Evolutionary conservation across 2,329 filamentous ascomycete species (phyloP), one percentile per base, ranked within the genome.

Genomic region (Ophidiomyces ophidiicola): DNA sequence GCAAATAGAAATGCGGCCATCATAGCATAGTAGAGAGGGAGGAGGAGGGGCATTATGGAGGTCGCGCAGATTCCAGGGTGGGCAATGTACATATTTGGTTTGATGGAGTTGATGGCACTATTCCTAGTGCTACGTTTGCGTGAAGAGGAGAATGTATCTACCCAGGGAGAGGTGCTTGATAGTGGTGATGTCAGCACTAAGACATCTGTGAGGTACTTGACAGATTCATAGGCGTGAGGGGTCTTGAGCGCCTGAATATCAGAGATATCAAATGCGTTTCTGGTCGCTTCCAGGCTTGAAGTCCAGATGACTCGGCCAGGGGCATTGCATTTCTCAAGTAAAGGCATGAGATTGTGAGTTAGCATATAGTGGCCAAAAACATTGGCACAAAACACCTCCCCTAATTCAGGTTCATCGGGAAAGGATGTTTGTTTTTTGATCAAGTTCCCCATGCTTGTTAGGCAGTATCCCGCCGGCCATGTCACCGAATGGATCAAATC

Each of bases 341-440:
- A 67, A 0, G 84, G 80, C 48, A 81, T 71, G 7, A 96, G 70
- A 53, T 80, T 76, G 58, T 94, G 87, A 11, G 76, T 75, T 17
- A 98, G 75, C 53, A 94, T 64, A 57, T 98, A 96, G 63, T 98
- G 90, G 0, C 90, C 90, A 55, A 98, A 96, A 20, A 94, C 72
- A 55, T 96, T 96, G 35, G 88, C 80, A 56, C 80, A 81, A 57
- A 96, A 98, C 12, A 94, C 76, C 48, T 84, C 71, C 2, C 85
- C 87, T 0, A 98, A 64, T 4, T 67, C 63, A 0, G 80, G 77
- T 42, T 77, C 72, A 11, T 62, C 50, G 2, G 46, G 41, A 5
- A 39, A 39, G 6, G 59, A 54, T 10, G 71, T 63, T 54, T 86
- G 70, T 6, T 63, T 59, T 44, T 65, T 63, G n/a, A 73, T 65